Evolutionary conservation across 2,329 filamentous ascomycete genomes (phyloP).

Genomic region (Colletotrichum noveboracense): DNA sequence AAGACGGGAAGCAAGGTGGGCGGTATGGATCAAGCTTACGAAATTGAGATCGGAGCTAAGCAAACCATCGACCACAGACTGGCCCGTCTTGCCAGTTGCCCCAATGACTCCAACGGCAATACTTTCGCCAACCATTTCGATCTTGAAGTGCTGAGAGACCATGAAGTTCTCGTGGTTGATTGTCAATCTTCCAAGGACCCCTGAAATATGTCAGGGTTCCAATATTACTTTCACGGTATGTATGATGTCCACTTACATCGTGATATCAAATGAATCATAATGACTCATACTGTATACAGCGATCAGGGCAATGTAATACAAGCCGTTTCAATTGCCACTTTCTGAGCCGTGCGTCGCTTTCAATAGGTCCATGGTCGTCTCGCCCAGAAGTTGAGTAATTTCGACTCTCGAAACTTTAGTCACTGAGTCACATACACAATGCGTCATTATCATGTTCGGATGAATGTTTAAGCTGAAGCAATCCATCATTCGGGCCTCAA

Average conservation of each 20-base stretch:
- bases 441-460: neutral
- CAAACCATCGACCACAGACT: neutral
- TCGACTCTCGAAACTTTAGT: neutral
- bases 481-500: neutral
- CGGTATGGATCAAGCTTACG: neutral
- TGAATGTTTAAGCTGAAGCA: too few species aligned
- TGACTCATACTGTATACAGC: neutral
- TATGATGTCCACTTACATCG: neutral
- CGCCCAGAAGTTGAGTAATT: neutral
- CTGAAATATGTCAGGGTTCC: neutral
- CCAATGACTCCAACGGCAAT: neutral
- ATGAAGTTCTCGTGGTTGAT: neutral
- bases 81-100: neutral
- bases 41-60: neutral
- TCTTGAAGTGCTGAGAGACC: neutral
- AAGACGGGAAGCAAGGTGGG: neutral
- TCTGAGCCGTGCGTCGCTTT: neutral
- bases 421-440: neutral
- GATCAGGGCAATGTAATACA: neutral
- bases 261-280: neutral
- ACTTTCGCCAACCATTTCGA: neutral
- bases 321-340: neutral
- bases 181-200: neutral
- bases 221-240: neutral
- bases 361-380: rapidly evolving